Percentiles rank a stretch among this genome's conserved stretches.
Evolutionary conservation across 2,329 filamentous ascomycete species (phyloP).

Genomic region (Aspergillus uvarum): DNA sequence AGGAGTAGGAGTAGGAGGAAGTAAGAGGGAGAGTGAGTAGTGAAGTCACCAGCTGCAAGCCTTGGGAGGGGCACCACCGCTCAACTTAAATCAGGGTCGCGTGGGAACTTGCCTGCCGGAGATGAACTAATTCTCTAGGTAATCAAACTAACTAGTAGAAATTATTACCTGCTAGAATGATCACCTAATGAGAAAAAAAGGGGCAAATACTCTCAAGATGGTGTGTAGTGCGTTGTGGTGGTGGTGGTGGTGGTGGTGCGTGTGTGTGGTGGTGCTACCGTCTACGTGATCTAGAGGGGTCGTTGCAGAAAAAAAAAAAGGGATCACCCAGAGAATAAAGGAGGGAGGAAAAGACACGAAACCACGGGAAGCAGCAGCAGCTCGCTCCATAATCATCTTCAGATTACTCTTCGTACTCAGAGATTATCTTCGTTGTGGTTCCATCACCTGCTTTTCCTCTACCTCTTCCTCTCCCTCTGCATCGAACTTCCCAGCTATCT

Average conservation of each 20-base stretch:
- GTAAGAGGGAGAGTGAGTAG: background rate
- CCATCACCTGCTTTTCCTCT: background rate
- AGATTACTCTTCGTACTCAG: background rate
- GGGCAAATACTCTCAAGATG: background rate
- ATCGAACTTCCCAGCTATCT: background rate
- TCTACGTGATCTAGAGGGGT: slow-evolving; percentile 15
- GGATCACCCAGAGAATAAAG: background rate
- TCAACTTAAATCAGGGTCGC: background rate
- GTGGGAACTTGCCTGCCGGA: background rate
- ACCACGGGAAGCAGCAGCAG: background rate
- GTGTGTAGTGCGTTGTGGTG: background rate
- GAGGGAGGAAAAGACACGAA: background rate
- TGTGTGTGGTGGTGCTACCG: slow-evolving; percentile 1
- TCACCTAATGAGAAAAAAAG: background rate
- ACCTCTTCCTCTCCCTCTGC: background rate
- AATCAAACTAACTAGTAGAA: background rate
- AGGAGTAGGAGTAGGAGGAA: background rate
- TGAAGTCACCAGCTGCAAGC: background rate
- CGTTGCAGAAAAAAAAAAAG: background rate
- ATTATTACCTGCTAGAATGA: background rate
- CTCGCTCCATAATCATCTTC: background rate
- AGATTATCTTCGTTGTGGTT: background rate
- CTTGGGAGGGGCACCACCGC: background rate
- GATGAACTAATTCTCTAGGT: background rate
- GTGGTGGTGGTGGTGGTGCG: no score